A percentile compares a stretch with the other conserved stretches of the same genome.
Conservation (phyloP, 164 flowering plant genomes). For the Chloranthus sessilifolius region DNA sequence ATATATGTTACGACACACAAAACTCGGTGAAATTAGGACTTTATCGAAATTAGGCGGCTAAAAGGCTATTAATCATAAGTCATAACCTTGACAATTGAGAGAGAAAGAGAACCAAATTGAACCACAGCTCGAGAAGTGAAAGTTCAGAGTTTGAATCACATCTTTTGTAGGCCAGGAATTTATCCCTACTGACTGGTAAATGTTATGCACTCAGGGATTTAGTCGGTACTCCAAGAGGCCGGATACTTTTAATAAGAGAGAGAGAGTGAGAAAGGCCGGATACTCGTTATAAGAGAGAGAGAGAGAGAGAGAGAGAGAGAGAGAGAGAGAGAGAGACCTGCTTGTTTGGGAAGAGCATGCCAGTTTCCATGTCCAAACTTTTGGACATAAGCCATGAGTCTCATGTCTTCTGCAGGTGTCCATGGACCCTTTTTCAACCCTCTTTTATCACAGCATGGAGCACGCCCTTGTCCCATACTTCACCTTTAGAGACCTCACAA, state of each 20-base stretch:
- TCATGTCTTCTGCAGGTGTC: constrained; percentile 62
- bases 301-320: constrained; percentile 10
- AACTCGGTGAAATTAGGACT: too few relatives aligned
- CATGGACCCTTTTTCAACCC: constrained; percentile 73
- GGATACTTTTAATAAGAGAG: too few relatives aligned
- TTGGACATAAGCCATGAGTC: constrained; percentile 51
- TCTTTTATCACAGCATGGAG: constrained; percentile 71
- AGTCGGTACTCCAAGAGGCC: too few relatives aligned
- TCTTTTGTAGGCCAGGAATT: too few relatives aligned
- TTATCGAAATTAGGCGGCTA: too few relatives aligned
- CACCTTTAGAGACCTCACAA: not conserved
- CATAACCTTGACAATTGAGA: too few relatives aligned
- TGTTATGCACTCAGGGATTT: too few relatives aligned
- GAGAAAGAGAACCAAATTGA: not conserved
- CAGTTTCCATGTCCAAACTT: constrained; percentile 69
- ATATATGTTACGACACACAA: too few relatives aligned
- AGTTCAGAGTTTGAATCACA: too few relatives aligned
- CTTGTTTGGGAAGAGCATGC: constrained; percentile 73
- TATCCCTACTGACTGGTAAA: too few relatives aligned
- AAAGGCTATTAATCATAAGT: too few relatives aligned
- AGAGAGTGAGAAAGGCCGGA: constrained; percentile 10
- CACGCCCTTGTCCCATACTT: constrained; percentile 33
- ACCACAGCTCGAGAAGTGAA: not conserved
- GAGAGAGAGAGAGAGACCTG: constrained; percentile 33
- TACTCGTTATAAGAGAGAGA: too few relatives aligned